These are phyloP conservation scores for Xylariaceae sp. DNA, from an alignment of 2,329 filamentous ascomycete genomes.

Conservation along the genomic window DNA sequence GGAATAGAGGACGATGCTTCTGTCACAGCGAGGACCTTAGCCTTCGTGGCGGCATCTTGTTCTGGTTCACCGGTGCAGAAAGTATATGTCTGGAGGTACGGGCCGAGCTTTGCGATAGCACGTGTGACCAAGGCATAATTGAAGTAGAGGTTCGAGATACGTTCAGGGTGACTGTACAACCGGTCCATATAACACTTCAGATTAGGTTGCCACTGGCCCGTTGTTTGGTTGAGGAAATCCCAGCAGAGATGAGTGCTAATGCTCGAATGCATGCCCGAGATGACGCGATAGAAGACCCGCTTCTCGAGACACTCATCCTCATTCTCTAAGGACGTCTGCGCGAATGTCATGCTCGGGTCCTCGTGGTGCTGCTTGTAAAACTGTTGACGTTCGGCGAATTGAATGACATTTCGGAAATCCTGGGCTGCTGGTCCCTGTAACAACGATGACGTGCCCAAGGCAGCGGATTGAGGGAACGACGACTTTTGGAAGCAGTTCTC, in stretches of 20 bases:
- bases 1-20: slow-evolving; percentile 62
- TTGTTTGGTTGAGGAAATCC: slow-evolving; percentile 93
- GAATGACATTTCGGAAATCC: slow-evolving; percentile 57
- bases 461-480: slow-evolving; percentile 56
- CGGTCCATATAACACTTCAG: slow-evolving; percentile 80
- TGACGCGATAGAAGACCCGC: slow-evolving; percentile 92
- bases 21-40: slow-evolving; percentile 74
- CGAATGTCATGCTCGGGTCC: slow-evolving; percentile 51
- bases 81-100: slow-evolving; percentile 75
- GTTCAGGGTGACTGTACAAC: slow-evolving; percentile 80
- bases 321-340: slow-evolving; percentile 62
- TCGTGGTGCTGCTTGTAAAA: slow-evolving; percentile 56
- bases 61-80: slow-evolving; percentile 83
- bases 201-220: slow-evolving; percentile 89
- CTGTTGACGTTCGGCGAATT: slow-evolving; percentile 55
- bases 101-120: slow-evolving; percentile 83
- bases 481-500: slow-evolving; percentile 88
- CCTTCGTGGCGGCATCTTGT: slow-evolving; percentile 74
- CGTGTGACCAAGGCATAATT: slow-evolving; percentile 96
- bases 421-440: slow-evolving; percentile 50
- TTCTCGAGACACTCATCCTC: slow-evolving; percentile 96
- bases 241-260: slow-evolving; percentile 95
- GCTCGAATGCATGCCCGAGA: slow-evolving; percentile 96
- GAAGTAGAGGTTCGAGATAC: slow-evolving; percentile 96
- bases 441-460: slow-evolving; percentile 43